Evolutionary conservation across 2,329 filamentous ascomycete species (phyloP).

Genomic region (Shiraia sp.): DNA sequence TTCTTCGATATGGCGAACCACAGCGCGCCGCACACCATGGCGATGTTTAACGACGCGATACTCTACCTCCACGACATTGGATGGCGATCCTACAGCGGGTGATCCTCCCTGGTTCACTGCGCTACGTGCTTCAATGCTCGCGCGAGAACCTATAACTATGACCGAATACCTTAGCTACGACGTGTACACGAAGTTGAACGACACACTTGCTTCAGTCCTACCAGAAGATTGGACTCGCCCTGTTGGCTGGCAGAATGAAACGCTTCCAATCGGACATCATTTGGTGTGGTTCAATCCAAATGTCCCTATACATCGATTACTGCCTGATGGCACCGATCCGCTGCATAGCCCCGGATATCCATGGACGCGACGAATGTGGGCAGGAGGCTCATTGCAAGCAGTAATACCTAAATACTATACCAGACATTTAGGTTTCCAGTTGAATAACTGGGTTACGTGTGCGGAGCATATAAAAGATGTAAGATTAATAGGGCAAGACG

Average conservation of each 20-base stretch:
- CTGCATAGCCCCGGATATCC: slow-evolving; percentile 73
- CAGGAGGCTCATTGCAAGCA: slow-evolving; percentile 73
- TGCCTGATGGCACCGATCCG: slow-evolving; percentile 82
- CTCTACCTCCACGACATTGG: slow-evolving; percentile 15
- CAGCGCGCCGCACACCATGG: slow-evolving; percentile 19
- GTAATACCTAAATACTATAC: slow-evolving; percentile 12
- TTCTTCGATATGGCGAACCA: too few species aligned
- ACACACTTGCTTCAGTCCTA: slow-evolving; percentile 38
- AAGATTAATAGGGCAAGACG: slow-evolving; percentile 54
- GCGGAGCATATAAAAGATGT: slow-evolving; percentile 53
- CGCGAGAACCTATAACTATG: slow-evolving; percentile 53
- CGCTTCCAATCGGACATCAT: slow-evolving; percentile 72
- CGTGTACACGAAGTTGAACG: slow-evolving; percentile 65
- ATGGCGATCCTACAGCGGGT: too few species aligned
- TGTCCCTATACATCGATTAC: slow-evolving; percentile 63
- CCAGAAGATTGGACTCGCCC: slow-evolving; percentile 16
- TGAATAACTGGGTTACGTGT: slow-evolving; percentile 29
- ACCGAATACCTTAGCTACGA: slow-evolving; percentile 63
- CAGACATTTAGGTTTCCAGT: slow-evolving; percentile 8
- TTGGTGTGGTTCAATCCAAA: slow-evolving; percentile 84
- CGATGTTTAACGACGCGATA: slow-evolving; percentile 13
- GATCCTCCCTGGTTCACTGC: slow-evolving; percentile 30
- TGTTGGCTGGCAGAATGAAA: slow-evolving; percentile 4
- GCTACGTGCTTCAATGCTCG: slow-evolving; percentile 46
- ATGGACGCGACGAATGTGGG: slow-evolving; percentile 84